Percentiles rank a stretch among this genome's conserved stretches.
phyloP scores from a whole-genome alignment of 2,329 filamentous ascomycete species.

The Aspergillus vadensis region DNA sequence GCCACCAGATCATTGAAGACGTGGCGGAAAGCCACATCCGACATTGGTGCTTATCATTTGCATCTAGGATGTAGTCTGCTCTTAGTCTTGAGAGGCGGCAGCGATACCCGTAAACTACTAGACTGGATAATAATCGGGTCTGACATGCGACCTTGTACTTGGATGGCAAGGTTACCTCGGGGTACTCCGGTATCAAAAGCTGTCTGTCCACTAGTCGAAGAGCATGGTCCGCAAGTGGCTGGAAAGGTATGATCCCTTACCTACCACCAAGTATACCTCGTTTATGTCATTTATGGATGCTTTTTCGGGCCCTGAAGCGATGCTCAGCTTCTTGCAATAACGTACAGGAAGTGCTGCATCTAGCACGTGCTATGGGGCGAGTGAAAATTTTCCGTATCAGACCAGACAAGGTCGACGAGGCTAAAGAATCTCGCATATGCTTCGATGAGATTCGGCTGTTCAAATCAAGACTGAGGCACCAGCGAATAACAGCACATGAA shows the following conservation, averaged over 20 bases:
- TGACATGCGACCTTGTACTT: too few species aligned
- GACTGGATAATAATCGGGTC: too few species aligned
- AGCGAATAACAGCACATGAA: background rate
- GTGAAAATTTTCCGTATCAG: background rate
- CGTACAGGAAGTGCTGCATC: background rate
- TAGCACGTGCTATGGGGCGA: background rate
- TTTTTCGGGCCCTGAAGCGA: background rate
- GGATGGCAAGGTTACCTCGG: too few species aligned
- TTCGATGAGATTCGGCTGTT: constrained; percentile 7
- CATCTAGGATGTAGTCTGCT: background rate
- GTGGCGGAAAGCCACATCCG: background rate
- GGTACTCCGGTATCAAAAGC: too few species aligned
- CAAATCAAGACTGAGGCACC: background rate
- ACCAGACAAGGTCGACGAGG: background rate
- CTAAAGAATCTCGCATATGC: background rate
- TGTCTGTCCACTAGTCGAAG: too few species aligned
- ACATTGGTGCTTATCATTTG: background rate
- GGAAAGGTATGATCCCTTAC: too few species aligned
- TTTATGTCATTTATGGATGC: too few species aligned
- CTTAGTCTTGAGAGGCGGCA: too few species aligned
- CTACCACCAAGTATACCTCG: too few species aligned
- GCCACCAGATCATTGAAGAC: background rate
- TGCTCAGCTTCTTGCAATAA: background rate
- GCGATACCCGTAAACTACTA: too few species aligned
- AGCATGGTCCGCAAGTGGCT: too few species aligned